A percentile compares a stretch with the other conserved stretches of the same genome.
Evolutionary conservation across 202 grass and related monocot genomes (phyloP).

Genomic region (Digitaria exilis): DNA sequence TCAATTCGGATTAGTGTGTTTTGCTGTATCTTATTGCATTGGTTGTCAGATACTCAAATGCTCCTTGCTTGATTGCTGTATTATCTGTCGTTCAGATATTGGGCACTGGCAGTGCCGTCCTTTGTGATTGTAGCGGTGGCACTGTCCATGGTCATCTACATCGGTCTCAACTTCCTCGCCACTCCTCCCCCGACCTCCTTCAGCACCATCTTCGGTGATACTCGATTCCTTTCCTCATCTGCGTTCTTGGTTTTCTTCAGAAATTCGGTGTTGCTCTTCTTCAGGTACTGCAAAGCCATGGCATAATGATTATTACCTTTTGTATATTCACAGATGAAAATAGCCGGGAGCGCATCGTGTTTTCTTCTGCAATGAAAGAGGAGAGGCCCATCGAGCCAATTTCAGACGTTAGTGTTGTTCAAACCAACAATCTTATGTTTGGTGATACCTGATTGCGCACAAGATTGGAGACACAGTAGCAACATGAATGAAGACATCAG

Average conservation of each 20-base stretch:
- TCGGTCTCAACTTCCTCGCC: conserved; percentile 79
- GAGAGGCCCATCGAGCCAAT: conserved; percentile 78
- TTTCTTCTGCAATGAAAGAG: conserved; percentile 23
- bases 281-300: background rate
- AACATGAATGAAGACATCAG: background rate
- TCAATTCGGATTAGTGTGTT: background rate
- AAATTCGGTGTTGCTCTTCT: too few relatives aligned
- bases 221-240: background rate
- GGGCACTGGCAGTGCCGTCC: conserved; percentile 79
- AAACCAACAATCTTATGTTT: conserved; percentile 77
- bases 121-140: conserved; percentile 59
- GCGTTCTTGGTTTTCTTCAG: too few relatives aligned
- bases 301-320: background rate
- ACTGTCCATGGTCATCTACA: conserved; percentile 59
- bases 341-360: conserved; percentile 41
- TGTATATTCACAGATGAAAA: conserved; percentile 59
- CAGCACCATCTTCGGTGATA: conserved; percentile 66
- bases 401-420: conserved; percentile 68
- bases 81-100: conserved; percentile 55
- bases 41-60: too few relatives aligned
- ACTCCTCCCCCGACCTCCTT: conserved; percentile 67
- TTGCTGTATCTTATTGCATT: background rate
- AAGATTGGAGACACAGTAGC: background rate
- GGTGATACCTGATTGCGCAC: conserved; percentile 8
- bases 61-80: background rate